These are phyloP conservation scores for Quercus engelmannii DNA, from an alignment of 306 rosid genomes.

Conservation along the genomic window DNA sequence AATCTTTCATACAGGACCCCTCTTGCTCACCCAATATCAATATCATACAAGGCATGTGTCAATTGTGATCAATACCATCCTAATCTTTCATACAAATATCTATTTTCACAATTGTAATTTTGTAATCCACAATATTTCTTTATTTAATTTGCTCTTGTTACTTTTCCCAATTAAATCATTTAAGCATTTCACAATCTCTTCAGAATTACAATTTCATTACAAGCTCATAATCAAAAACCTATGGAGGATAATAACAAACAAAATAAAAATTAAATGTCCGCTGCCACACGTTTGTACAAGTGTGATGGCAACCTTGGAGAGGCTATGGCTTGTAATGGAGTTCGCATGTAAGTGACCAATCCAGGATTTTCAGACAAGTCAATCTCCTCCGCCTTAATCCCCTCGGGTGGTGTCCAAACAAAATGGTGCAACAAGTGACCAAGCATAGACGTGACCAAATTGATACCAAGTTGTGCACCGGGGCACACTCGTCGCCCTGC, in stretches of 20 bases:
- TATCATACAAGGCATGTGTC: too few species aligned
- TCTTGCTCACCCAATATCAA: too few species aligned
- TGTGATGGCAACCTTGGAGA: slow-evolving; percentile 40
- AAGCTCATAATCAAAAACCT: neutral
- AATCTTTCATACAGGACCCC: too few species aligned
- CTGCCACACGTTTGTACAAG: slow-evolving; percentile 27
- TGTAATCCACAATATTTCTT: too few species aligned
- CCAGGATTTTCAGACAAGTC: slow-evolving; percentile 49
- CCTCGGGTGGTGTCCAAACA: slow-evolving; percentile 32
- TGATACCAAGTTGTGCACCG: slow-evolving; percentile 45
- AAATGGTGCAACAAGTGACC: slow-evolving; percentile 57
- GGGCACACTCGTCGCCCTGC: slow-evolving; percentile 55
- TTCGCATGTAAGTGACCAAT: slow-evolving; percentile 47
- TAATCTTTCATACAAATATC: too few species aligned
- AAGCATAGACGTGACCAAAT: slow-evolving; percentile 49
- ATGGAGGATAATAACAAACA: neutral
- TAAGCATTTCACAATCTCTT: neutral
- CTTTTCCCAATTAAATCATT: too few species aligned
- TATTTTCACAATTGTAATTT: too few species aligned
- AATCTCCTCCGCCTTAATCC: slow-evolving; percentile 36
- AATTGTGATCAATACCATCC: too few species aligned
- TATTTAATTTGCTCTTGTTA: too few species aligned
- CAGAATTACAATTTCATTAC: neutral
- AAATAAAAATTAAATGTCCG: slow-evolving; percentile 22
- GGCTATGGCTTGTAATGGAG: slow-evolving; percentile 38